phyloP scores from a whole-genome alignment of 495 filamentous ascomycete species.

The Xeromyces bisporus region DNA sequence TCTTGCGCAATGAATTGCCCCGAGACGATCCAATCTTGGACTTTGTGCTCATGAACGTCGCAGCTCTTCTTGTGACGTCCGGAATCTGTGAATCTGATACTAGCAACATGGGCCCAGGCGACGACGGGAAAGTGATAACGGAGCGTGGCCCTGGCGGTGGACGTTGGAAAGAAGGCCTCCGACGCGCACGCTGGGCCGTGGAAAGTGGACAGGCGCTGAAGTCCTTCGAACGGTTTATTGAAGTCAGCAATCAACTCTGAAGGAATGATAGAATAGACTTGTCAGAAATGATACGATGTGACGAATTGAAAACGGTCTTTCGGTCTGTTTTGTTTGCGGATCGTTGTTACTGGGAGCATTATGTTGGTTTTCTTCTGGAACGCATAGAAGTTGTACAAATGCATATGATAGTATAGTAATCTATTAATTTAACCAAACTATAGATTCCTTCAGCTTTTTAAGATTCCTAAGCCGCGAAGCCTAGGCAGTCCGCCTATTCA shows the following conservation, averaged over 20 bases:
- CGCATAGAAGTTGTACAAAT: no score
- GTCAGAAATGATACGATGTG: no score
- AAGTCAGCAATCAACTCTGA: conserved; percentile 32
- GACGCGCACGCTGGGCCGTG: conserved; percentile 68
- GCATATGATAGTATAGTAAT: no score
- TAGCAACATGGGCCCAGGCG: conserved; percentile 58
- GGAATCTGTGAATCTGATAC: conserved; percentile 74
- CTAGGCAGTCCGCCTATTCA: no score
- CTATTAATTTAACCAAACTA: no score
- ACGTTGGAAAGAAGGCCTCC: conserved; percentile 84
- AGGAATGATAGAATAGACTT: no score
- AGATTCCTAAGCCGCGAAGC: no score
- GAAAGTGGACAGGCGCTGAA: conserved; percentile 64
- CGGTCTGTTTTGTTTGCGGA: no score
- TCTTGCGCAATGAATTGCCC: conserved; percentile 55
- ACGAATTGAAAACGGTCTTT: no score
- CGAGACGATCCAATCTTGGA: conserved; percentile 70
- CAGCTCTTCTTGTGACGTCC: conserved; percentile 64
- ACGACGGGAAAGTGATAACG: conserved; percentile 53
- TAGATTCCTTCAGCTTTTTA: no score
- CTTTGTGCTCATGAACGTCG: conserved; percentile 89
- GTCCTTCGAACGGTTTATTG: conserved; percentile 53
- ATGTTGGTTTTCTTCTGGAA: no score
- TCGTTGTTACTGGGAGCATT: no score
- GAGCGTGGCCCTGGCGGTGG: conserved; percentile 70